Evolutionary conservation across 352 stramenopile genomes (phyloP).

Genomic region (Pythium folliculosum): DNA sequence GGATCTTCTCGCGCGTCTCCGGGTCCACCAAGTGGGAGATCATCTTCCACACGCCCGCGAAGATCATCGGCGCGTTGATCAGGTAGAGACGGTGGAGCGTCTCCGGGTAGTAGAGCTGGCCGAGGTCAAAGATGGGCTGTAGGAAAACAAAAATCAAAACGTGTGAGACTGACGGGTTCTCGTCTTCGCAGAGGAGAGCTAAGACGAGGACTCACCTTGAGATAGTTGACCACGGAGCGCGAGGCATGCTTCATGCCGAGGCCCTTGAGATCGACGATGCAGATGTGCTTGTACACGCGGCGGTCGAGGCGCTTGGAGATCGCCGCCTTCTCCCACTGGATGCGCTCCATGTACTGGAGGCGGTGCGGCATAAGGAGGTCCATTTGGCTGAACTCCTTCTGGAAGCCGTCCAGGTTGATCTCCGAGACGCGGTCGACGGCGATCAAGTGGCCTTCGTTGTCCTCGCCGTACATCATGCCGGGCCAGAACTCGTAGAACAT

Average conservation of each 20-base stretch:
- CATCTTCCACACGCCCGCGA: constrained; percentile 83
- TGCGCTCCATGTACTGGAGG: constrained; percentile 77
- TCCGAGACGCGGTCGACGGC: constrained; percentile 66
- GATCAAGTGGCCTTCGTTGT: constrained; percentile 72
- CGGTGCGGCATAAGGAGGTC: constrained; percentile 65
- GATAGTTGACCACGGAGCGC: constrained; percentile 51
- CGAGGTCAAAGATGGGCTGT: constrained; percentile 81
- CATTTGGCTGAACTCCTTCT: constrained; percentile 55
- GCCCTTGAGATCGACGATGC: constrained; percentile 74
- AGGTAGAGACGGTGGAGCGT: constrained; percentile 78
- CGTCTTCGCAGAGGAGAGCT: not conserved
- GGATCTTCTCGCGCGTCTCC: constrained; percentile 81
- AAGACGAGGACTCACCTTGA: constrained; percentile 47
- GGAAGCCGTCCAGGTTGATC: constrained; percentile 63
- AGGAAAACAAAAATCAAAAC: constrained; percentile 4
- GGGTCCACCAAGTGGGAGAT: constrained; percentile 70
- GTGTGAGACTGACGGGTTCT: not conserved
- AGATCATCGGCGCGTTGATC: constrained; percentile 82
- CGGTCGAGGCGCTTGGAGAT: constrained; percentile 59
- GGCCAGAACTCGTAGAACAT: constrained; percentile 73
- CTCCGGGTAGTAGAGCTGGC: constrained; percentile 81
- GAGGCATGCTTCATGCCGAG: constrained; percentile 71
- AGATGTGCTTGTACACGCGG: constrained; percentile 86
- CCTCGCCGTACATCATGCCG: constrained; percentile 65
- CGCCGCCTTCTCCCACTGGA: constrained; percentile 77